Percentiles rank a stretch among this genome's conserved stretches.
These are phyloP conservation scores for Jackrogersella multiformis DNA, from an alignment of 495 filamentous ascomycete genomes.

Conservation along the genomic window DNA sequence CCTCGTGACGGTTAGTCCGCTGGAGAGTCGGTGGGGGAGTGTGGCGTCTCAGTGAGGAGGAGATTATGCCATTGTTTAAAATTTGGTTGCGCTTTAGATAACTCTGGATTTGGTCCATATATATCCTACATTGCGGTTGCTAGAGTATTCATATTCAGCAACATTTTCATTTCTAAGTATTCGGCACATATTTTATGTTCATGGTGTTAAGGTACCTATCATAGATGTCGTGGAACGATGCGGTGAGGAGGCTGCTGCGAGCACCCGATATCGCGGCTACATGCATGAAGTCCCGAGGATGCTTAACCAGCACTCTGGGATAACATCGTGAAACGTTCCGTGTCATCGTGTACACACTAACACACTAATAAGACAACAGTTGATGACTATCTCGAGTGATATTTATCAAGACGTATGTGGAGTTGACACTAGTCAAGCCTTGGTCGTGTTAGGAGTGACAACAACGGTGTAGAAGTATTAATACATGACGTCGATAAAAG, in stretches of 20 bases:
- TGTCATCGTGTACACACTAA: not conserved
- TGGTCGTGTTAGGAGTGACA: not conserved
- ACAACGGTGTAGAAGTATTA: not conserved
- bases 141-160: not conserved
- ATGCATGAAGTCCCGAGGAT: not conserved
- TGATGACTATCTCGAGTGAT: not conserved
- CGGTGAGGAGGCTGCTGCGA: too few relatives aligned
- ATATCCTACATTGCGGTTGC: conserved; percentile 4
- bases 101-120: not conserved
- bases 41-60: not conserved
- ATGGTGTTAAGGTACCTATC: too few relatives aligned
- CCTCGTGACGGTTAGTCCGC: conserved; percentile 7
- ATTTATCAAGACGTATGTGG: not conserved
- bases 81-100: not conserved
- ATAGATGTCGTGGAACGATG: not conserved
- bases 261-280: not conserved
- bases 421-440: not conserved
- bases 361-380: not conserved
- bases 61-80: not conserved
- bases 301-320: not conserved
- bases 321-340: not conserved
- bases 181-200: too few relatives aligned
- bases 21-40: conserved; percentile 17
- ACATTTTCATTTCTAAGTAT: not conserved
- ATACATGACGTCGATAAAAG: not conserved